Evolutionary conservation across 2,329 filamentous ascomycete genomes (phyloP), one percentile per base, ranked within the genome.

Genomic region (Periconia macrospinosa): DNA sequence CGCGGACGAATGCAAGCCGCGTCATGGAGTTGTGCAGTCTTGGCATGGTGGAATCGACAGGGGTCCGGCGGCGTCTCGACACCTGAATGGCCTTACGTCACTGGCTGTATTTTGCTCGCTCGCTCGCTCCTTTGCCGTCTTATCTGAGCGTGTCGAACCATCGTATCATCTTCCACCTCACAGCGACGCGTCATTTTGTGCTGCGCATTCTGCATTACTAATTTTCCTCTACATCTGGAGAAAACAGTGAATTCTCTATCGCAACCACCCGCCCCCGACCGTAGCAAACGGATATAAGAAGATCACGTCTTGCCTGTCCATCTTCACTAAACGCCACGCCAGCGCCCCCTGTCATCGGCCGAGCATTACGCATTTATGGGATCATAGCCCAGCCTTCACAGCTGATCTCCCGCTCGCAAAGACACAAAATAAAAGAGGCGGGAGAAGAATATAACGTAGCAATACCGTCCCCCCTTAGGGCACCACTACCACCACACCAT

Each of bases 401-500:
- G 15, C 23, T 27, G 23, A 27, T 27, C 23, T 5, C 5, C 8
- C 23, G 23, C 23, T 6, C 33, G 11, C 11, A n/a, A 37, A 13
- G 33, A 37, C 5, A 13, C 33, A 37, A 37, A 37, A 14, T 37
- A n/a, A n/a, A 33, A 37, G 33, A 37, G 11, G 11, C 11, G 33
- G 33, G 15, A 37, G 15, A 13, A 37, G 33, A 27, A 27, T 8
- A 14, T 10, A 37, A 37, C 33, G 33, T 5, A 14, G 15, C 5
- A 3, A 37, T 3, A 37, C 11, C 11, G 5, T 14, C 33, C 33
- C 33, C 11, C 11, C 33, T 37, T 37, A 3, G 33, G 33, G 33
- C 11, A 37, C 33, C 33, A 13, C 33, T 13, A 33, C 18, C 11
- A 18, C n/a, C 17, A 15, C 53, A 54, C 50, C 51, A 67, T 67